phyloP scores from a whole-genome alignment of 495 filamentous ascomycete species.

The Trichoderma virens region DNA sequence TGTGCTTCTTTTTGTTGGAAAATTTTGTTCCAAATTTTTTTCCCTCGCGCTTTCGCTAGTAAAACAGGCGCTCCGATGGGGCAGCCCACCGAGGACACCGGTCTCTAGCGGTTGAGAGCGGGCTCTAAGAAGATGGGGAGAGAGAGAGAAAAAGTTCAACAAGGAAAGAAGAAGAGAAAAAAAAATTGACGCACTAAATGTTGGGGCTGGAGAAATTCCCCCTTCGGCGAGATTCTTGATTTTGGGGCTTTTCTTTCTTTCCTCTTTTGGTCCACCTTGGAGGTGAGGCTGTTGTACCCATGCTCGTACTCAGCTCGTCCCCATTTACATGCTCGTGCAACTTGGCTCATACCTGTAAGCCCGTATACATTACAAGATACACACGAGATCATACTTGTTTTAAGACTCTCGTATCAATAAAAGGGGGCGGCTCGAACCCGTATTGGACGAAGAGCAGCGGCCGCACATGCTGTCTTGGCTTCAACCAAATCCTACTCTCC shows the following conservation, averaged over 20 bases:
- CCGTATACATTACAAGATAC: not conserved
- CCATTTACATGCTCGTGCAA: not conserved
- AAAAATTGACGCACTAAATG: not conserved
- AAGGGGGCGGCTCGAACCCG: not conserved
- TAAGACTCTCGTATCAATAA: not conserved
- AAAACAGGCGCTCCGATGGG: conserved; percentile 1
- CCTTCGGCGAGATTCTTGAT: not conserved
- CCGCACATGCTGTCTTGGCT: not conserved
- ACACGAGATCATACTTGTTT: not conserved
- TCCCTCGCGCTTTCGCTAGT: not conserved
- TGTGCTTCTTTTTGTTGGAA: not conserved
- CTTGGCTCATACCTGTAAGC: not conserved
- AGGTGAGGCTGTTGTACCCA: not conserved
- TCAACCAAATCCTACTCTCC: not conserved
- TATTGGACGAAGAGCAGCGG: not conserved
- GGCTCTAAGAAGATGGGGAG: not conserved
- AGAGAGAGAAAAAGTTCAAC: not conserved
- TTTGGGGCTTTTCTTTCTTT: not conserved
- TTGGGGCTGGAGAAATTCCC: not conserved
- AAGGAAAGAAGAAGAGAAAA: not conserved
- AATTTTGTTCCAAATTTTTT: not conserved
- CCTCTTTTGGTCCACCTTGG: not conserved
- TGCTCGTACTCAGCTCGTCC: not conserved
- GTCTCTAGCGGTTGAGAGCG: not conserved
- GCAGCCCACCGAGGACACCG: not conserved